These are phyloP conservation scores for Lichtheimia ramosa DNA, from an alignment of 371 early-diverging fungal genomes.

Conservation along the genomic window DNA sequence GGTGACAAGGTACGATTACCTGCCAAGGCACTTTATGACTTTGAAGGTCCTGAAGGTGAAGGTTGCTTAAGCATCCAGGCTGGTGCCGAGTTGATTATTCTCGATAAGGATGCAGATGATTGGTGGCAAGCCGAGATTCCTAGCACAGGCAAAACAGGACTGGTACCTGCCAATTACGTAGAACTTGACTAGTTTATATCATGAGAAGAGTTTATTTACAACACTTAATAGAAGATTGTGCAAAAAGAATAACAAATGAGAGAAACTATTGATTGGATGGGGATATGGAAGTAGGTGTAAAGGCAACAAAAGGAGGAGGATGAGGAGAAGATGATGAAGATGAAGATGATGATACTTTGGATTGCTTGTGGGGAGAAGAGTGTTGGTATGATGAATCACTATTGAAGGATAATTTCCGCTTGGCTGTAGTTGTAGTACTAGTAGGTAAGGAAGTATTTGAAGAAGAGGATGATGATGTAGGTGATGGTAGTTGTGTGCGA, in stretches of 20 bases:
- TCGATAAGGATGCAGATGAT: constrained; percentile 21
- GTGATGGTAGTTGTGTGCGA: not conserved
- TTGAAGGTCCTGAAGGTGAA: constrained; percentile 34
- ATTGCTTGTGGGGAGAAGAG: no score
- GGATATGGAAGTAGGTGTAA: no score
- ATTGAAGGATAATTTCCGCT: no score
- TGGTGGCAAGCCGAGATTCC: constrained; percentile 26
- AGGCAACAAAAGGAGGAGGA: no score
- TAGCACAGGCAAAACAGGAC: constrained; percentile 14
- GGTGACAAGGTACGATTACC: constrained; percentile 21
- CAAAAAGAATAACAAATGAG: no score
- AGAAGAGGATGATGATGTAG: not conserved
- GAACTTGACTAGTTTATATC: constrained; percentile 6
- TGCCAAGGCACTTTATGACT: constrained; percentile 38
- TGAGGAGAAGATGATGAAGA: no score
- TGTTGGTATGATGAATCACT: no score
- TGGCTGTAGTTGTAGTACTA: no score
- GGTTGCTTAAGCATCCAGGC: constrained; percentile 32
- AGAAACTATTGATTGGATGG: no score
- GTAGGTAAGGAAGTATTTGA: no score
- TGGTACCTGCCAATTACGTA: constrained; percentile 22
- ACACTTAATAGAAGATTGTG: not conserved
- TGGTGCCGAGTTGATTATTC: constrained; percentile 24
- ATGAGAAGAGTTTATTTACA: not conserved
- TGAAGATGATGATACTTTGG: not conserved